Evolutionary conservation across 192 early-diverging fungal species (phyloP), one percentile per base, ranked within the genome.

Genomic region (Entomortierella parvispora): DNA sequence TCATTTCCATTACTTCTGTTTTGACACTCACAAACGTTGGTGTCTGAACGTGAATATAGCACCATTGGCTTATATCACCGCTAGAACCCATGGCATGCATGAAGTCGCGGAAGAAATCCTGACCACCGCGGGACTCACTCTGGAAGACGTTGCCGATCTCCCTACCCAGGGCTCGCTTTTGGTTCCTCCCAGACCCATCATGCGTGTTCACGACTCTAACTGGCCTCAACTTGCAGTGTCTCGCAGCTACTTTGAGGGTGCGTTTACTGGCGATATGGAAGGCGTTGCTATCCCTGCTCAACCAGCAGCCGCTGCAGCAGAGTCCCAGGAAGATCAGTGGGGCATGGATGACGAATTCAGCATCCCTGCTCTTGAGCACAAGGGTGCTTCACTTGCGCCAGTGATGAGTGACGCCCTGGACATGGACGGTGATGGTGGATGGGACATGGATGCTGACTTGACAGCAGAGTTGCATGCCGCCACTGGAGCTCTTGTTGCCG

Each of bases 151-250:
- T 5, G 85, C 83, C 7, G 54, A 85, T 23, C 67, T 81, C 23
- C 52, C 71, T 0, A 61, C 62, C 2, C 80, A 70, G 5, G 83
- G 87, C 2, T 66, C 85, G 44, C 79, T 95, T 17, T 83, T 96
- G 34, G 81, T 84, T 48, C 85, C 93, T 20, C 87, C 91, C 0
- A 85, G 86, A 49, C 95, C 96, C 12, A 72, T 94, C n/a, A 74
- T 90, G 49, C 79, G 84, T 34, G 87, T 93, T 14, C 68, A 83
- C 43, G 94, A 98, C 69, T 76, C 87, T 42, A 95, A 98, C 85
- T 99, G 97, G 98, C 96, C 98, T 10, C 86, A 90, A 63, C 86
- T 98, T 64, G 86, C 91, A 7, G 92, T 97, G 14, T 86, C 91
- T 28, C 89, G 91, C 62, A 87, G 91, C 60, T 90, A 96, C 76